These are phyloP conservation scores for Saturnispora mendoncae DNA, from an alignment of 805 yeast species.

Conservation along the genomic window DNA sequence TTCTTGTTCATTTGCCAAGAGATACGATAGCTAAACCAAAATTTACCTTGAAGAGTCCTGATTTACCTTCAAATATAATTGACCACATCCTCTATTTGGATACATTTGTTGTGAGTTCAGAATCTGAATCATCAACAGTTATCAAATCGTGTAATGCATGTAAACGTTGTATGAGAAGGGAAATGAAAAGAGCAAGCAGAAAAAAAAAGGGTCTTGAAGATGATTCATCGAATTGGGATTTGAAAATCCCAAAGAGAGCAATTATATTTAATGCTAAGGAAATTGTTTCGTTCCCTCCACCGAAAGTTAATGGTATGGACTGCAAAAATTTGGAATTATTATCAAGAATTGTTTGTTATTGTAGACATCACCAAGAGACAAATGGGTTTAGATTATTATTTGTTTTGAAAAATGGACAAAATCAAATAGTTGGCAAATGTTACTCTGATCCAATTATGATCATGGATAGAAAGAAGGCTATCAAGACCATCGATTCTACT, in stretches of 20 bases:
- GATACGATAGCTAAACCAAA: slow-evolving; percentile 85
- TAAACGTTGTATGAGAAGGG: slow-evolving; percentile 82
- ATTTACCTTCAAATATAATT: slow-evolving; percentile 39
- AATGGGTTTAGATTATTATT: slow-evolving; percentile 72
- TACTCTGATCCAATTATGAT: slow-evolving; percentile 73
- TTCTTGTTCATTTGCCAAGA: slow-evolving; percentile 69
- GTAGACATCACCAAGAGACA: slow-evolving; percentile 89
- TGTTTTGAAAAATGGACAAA: slow-evolving; percentile 52
- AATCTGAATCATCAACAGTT: slow-evolving; percentile 11
- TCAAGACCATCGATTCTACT: slow-evolving; percentile 18
- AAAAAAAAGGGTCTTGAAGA: slow-evolving; percentile 72
- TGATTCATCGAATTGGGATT: slow-evolving; percentile 72
- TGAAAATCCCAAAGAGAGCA: slow-evolving; percentile 67
- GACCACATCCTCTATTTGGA: slow-evolving; percentile 60
- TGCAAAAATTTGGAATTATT: slow-evolving; percentile 38
- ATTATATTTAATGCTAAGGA: slow-evolving; percentile 89
- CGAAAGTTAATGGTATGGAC: slow-evolving; percentile 29
- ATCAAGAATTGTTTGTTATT: slow-evolving; percentile 87
- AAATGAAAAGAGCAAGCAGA: slow-evolving; percentile 87
- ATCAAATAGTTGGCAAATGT: slow-evolving; percentile 61
- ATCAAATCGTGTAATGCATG: slow-evolving; percentile 62
- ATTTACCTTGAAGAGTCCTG: slow-evolving; percentile 49
- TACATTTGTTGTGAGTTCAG: slow-evolving; percentile 53
- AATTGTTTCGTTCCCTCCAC: slow-evolving; percentile 63
- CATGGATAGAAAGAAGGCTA: slow-evolving; percentile 84